Evolutionary conservation across 2,329 filamentous ascomycete genomes (phyloP).

Genomic region (Claviceps purpurea): DNA sequence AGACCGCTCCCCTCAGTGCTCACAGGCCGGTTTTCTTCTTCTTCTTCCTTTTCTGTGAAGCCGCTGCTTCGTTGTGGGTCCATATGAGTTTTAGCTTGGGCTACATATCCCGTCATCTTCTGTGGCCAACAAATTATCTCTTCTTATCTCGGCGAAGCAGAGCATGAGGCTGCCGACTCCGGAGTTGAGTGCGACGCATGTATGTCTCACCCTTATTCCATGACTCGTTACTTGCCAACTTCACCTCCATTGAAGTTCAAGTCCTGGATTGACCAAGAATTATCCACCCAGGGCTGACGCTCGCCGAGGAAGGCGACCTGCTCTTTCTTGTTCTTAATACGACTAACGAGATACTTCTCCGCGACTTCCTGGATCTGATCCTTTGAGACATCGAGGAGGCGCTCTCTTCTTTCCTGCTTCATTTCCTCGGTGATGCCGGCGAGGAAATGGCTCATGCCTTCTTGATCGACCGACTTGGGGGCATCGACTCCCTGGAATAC

Average conservation of each 20-base stretch:
- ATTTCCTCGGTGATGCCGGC: conserved; percentile 78
- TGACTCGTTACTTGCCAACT: neutral
- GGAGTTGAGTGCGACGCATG: no score
- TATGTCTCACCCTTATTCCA: neutral
- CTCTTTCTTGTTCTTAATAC: conserved; percentile 43
- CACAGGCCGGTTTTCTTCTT: no score
- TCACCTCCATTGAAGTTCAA: conserved; percentile 41
- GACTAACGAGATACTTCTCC: conserved; percentile 65
- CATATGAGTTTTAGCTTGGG: no score
- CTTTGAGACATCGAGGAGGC: conserved; percentile 72
- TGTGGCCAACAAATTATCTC: no score
- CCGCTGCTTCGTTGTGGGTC: no score
- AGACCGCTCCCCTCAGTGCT: no score
- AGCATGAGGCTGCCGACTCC: no score
- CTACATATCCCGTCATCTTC: no score
- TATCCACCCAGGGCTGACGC: conserved; percentile 66
- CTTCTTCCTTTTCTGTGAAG: no score
- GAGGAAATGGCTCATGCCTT: conserved; percentile 78
- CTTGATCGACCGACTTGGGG: conserved; percentile 71
- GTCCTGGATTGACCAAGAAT: conserved; percentile 60
- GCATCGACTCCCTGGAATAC: conserved; percentile 90
- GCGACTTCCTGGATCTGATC: conserved; percentile 71
- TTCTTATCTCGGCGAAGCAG: no score
- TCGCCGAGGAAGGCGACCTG: conserved; percentile 67
- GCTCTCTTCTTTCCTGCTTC: conserved; percentile 71